Evolutionary conservation across 768 basidiomycete genomes (phyloP).

Genomic region (Tricholoma furcatifolium): DNA sequence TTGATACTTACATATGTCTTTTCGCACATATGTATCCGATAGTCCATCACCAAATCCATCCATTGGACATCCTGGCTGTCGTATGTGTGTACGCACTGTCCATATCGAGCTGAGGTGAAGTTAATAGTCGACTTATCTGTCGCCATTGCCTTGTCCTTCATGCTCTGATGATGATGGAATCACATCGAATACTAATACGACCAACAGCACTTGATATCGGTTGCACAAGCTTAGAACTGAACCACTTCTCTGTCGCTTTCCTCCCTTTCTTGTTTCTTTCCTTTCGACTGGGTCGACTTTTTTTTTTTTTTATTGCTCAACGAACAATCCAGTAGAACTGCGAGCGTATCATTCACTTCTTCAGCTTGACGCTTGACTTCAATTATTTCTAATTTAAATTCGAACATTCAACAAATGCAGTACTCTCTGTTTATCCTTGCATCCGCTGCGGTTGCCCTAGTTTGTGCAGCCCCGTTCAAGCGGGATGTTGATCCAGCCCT

Average conservation of each 20-base stretch:
- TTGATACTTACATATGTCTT: too few relatives aligned
- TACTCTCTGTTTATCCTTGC: slow-evolving; percentile 30
- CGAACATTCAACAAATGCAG: slow-evolving; percentile 25
- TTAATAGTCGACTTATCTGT: too few relatives aligned
- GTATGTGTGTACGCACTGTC: too few relatives aligned
- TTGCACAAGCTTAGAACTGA: too few relatives aligned
- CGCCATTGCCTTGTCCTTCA: too few relatives aligned
- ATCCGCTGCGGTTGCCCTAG: slow-evolving; percentile 27
- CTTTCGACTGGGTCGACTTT: slow-evolving; percentile 22
- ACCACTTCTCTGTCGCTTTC: not conserved
- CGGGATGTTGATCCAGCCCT: slow-evolving; percentile 42
- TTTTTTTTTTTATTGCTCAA: not conserved
- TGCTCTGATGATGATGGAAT: too few relatives aligned
- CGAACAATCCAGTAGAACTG: not conserved
- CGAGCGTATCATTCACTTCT: slow-evolving; percentile 13
- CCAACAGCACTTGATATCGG: too few relatives aligned
- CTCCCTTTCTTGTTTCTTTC: not conserved
- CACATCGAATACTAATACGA: too few relatives aligned
- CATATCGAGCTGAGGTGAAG: too few relatives aligned
- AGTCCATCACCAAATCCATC: too few relatives aligned
- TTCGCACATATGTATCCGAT: too few relatives aligned
- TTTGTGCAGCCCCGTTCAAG: slow-evolving; percentile 38
- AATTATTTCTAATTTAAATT: not conserved
- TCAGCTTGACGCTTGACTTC: slow-evolving; percentile 15
- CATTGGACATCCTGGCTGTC: too few relatives aligned